Evolutionary conservation across 1,284 basidiomycete species (phyloP), one percentile per base, ranked within the genome.

Genomic region (Irpex sp.): DNA sequence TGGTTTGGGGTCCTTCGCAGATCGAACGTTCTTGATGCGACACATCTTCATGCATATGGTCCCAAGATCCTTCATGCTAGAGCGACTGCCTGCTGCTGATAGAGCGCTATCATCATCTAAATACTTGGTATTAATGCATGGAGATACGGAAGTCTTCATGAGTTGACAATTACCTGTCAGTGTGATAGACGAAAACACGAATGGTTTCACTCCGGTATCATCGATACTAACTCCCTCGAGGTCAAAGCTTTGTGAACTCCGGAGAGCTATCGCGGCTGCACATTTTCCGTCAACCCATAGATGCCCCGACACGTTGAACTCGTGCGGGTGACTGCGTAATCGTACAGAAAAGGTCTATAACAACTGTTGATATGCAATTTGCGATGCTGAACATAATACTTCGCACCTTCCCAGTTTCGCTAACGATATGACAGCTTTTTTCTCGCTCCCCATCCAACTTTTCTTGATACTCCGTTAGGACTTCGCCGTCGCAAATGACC

Each of bases 341-440:
- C 2, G 34, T 34, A 34, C 1, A 5, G 6, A 1, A 2, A 34
- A 34, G 34, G 0, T 34, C 34, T 34, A 34, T 0, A 34, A 34
- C 6, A 2, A 34, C 2, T 34, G 34, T 34, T 34, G 34, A n/a
- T 21, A n/a, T 5, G 31, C 26, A 17, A 51, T 21, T 19, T 49
- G 19, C 31, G 48, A 11, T 56, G 13, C 34, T 56, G 17, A 17
- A 19, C 44, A 40, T 51, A 31, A 13, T 9, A 57, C 7, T 13
- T 15, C 47, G 17, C 47, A 54, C 61, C 57, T 62, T 58, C 3
- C 61, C 61, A 1, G 48, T 48, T 26, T 62, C 61, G 19, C 61
- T 62, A 7, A 55, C 31, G 8, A 62, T 54, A 37, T 49, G 52
- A 19, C 57, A 58, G 19, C 44, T 58, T 17, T 36, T 59, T 1